phyloP scores from a whole-genome alignment of 2,329 filamentous ascomycete genomes.

The Penicillium aurantiogriseum region DNA sequence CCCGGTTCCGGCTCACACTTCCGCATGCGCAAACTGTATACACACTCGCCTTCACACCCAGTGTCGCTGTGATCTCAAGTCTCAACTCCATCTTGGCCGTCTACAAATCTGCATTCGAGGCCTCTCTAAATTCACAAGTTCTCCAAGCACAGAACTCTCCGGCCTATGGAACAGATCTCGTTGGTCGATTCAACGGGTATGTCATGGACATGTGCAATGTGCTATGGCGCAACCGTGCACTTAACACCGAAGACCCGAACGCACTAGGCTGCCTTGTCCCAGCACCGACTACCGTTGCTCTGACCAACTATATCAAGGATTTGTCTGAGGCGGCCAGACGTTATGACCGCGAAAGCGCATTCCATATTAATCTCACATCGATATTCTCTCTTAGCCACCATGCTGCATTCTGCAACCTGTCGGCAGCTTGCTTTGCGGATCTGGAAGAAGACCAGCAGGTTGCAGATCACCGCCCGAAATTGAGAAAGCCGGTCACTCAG shows the following conservation, averaged over 20 bases:
- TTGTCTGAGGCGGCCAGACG: conserved; percentile 37
- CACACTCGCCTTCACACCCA: conserved; percentile 65
- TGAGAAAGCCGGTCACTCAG: conserved; percentile 63
- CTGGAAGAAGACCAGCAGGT: conserved; percentile 47
- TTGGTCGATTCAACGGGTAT: conserved; percentile 75
- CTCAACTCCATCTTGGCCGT: conserved; percentile 66
- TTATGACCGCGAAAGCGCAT: conserved; percentile 31
- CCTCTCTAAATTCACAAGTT: conserved; percentile 49
- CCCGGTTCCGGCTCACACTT: conserved; percentile 63
- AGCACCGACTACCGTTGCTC: conserved; percentile 43
- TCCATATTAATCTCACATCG: conserved; percentile 37
- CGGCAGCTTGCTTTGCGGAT: conserved; percentile 48
- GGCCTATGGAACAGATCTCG: conserved; percentile 58
- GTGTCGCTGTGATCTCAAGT: conserved; percentile 63
- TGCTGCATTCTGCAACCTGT: conserved; percentile 45
- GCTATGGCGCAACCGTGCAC: conserved; percentile 72
- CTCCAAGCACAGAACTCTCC: conserved; percentile 34
- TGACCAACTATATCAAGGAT: conserved; percentile 44
- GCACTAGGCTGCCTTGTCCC: conserved; percentile 55
- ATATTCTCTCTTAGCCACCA: conserved; percentile 52
- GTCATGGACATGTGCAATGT: conserved; percentile 86
- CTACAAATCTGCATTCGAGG: conserved; percentile 74
- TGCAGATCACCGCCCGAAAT: conserved; percentile 21
- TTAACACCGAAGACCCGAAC: conserved; percentile 64
- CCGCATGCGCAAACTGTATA: conserved; percentile 69